phyloP scores from a whole-genome alignment of 108 stramenopile species.

The Bacterosira constricta region DNA sequence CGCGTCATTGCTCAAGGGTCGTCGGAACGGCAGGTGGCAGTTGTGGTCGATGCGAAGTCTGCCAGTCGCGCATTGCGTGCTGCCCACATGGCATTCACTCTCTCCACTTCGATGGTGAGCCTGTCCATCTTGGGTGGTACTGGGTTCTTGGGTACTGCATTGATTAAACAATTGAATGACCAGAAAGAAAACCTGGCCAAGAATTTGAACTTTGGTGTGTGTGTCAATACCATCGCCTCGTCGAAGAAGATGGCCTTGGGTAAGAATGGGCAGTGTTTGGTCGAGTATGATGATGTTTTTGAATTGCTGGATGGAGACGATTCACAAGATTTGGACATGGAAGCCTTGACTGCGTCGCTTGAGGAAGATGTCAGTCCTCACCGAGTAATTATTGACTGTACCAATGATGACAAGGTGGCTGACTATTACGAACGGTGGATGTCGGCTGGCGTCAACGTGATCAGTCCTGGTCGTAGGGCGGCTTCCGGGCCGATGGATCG shows the following conservation, averaged over 20 bases:
- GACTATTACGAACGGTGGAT: constrained; percentile 75
- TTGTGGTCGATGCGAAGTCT: constrained; percentile 70
- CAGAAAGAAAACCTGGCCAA: constrained; percentile 55
- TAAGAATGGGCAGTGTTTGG: constrained; percentile 51
- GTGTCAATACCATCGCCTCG: constrained; percentile 60
- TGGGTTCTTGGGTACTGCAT: constrained; percentile 59
- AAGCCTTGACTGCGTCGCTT: constrained; percentile 55
- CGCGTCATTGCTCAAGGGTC: constrained; percentile 86
- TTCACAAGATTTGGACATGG: constrained; percentile 55
- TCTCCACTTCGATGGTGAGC: constrained; percentile 68
- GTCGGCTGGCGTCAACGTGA: constrained; percentile 66
- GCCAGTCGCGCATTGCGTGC: constrained; percentile 82
- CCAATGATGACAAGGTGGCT: constrained; percentile 58
- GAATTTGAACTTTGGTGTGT: constrained; percentile 54
- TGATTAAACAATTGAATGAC: constrained; percentile 54
- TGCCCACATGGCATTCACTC: constrained; percentile 84
- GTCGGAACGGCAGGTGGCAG: constrained; percentile 87
- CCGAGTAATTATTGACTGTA: constrained; percentile 82
- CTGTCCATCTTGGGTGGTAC: constrained; percentile 63
- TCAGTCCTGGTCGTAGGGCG: constrained; percentile 71
- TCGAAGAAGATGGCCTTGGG: constrained; percentile 61
- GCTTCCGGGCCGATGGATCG: constrained; percentile 61
- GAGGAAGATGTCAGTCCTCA: constrained; percentile 78
- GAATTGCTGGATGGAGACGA: constrained; percentile 53
- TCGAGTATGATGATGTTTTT: constrained; percentile 41